Evolutionary conservation across 805 yeast species (phyloP), one percentile per base, ranked within the genome.

Genomic region (Kodamaea leandrae): DNA sequence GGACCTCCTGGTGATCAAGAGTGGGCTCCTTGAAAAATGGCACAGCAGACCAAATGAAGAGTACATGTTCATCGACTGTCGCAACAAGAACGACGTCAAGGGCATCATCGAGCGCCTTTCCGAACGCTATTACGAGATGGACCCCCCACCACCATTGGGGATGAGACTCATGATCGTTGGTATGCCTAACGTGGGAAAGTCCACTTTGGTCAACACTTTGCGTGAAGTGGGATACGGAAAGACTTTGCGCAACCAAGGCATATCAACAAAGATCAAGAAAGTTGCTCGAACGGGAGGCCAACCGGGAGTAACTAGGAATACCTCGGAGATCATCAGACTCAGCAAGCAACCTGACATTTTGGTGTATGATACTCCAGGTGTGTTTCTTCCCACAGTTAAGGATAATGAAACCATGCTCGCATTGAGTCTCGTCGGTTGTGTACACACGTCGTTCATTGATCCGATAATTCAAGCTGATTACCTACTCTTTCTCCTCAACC

Each of bases 181-280:
- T 0, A 86, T 93, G 93, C 99, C 99, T 1, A 93, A 93, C 58
- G 95, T 89, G n/a, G 99, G 99, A 0, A 93, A 93, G 61, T 85
- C 96, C 9, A 84, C 96, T 0, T 58, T 93, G 36, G 83, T 90
- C 19, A 93, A 93, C 54, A 71, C 83, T 0, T 63, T 90, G 37
- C 64, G 96, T 44, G 64, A 64, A 6, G 64, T 62, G 12, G 71
- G 74, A 2, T 61, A 56, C 36, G 54, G 60, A 53, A 50, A 24
- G 43, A 44, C 20, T 39, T 46, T 39, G 42, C 41, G 38, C 38
- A 58, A n/a, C 42, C 39, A 56, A 16, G 43, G 43, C 20, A 40
- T 68, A 1, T 71, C 76, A 4, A 55, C 63, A 6, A 57, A 54
- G 36, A 57, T 54, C 14, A 57, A 53, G 16, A 85, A 84, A 52